Evolutionary conservation across 2,329 filamentous ascomycete species (phyloP).

Genomic region (Didymellaceae sp.): DNA sequence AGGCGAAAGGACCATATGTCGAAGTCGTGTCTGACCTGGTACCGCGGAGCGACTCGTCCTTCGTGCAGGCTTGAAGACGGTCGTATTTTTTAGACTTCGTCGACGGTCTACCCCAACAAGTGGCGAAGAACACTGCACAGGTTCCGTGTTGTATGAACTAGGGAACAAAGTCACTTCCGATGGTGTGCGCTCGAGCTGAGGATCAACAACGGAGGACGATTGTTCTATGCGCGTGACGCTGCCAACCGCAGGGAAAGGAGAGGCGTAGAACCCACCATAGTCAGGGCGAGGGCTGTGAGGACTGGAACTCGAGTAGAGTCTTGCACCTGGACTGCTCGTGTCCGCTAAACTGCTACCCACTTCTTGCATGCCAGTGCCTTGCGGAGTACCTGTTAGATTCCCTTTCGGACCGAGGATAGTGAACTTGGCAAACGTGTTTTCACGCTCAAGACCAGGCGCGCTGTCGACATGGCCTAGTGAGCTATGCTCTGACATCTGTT

Average conservation of each 20-base stretch:
- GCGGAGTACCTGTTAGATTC: slow-evolving; percentile 48
- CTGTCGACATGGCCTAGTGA: slow-evolving; percentile 4
- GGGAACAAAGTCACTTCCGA: slow-evolving; percentile 35
- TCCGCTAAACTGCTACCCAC: slow-evolving; percentile 49
- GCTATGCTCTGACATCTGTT: slow-evolving; percentile 1
- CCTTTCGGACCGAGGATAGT: slow-evolving; percentile 41
- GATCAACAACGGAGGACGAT: background rate
- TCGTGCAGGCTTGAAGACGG: slow-evolving; percentile 26
- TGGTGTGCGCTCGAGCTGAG: slow-evolving; percentile 25
- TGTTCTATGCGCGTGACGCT: slow-evolving; percentile 33
- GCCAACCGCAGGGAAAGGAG: slow-evolving; percentile 27
- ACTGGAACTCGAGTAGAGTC: slow-evolving; percentile 28
- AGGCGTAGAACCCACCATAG: slow-evolving; percentile 31
- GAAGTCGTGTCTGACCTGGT: slow-evolving; percentile 42
- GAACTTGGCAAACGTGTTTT: slow-evolving; percentile 47
- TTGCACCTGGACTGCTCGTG: slow-evolving; percentile 43
- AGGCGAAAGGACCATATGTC: slow-evolving; percentile 44
- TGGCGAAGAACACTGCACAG: slow-evolving; percentile 22
- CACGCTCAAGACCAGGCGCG: slow-evolving; percentile 24
- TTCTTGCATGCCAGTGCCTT: slow-evolving; percentile 45
- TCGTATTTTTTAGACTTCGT: slow-evolving; percentile 24
- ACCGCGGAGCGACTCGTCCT: slow-evolving; percentile 40
- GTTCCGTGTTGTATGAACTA: slow-evolving; percentile 16
- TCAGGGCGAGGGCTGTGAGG: slow-evolving; percentile 19
- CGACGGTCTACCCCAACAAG: slow-evolving; percentile 15